Percentiles rank a stretch among this genome's conserved stretches.
Evolutionary conservation across 108 stramenopile species (phyloP).

Genomic region (Stephanodiscus minutulus): DNA sequence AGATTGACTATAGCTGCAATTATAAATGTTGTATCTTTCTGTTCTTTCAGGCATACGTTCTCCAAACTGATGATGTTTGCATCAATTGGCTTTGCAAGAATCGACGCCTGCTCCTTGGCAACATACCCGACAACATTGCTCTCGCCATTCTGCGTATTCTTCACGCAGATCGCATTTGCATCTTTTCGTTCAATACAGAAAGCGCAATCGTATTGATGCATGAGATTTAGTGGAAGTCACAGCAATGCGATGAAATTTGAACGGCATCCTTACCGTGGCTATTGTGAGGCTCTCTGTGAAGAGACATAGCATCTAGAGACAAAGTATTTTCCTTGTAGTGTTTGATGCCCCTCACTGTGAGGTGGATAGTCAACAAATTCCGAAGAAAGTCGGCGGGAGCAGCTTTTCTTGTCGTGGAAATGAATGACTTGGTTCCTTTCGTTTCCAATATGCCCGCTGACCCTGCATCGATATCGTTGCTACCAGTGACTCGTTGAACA

Average conservation of each 20-base stretch:
- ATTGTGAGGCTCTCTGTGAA: constrained; percentile 16
- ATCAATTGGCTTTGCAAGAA: constrained; percentile 12
- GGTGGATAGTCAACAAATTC: constrained; percentile 2
- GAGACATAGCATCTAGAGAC: constrained; percentile 7
- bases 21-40: neutral
- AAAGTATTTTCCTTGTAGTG: constrained; percentile 11
- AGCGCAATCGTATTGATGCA: neutral
- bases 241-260: neutral
- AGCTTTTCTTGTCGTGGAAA: neutral
- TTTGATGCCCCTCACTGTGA: constrained; percentile 13
- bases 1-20: constrained; percentile 1
- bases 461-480: neutral
- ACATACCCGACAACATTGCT: constrained; percentile 10
- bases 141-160: constrained; percentile 10
- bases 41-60: constrained; percentile 12
- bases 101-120: constrained; percentile 27
- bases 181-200: constrained; percentile 11
- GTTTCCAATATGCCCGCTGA: neutral
- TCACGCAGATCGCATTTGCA: constrained; percentile 17
- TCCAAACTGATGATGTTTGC: constrained; percentile 16
- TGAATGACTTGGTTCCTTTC: neutral
- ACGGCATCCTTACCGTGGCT: neutral
- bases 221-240: neutral
- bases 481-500: neutral
- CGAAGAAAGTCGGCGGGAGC: neutral